Base-by-base conservation (phyloP, 1,284 basidiomycete genomes). In the Mycosarcoma maydis region DNA sequence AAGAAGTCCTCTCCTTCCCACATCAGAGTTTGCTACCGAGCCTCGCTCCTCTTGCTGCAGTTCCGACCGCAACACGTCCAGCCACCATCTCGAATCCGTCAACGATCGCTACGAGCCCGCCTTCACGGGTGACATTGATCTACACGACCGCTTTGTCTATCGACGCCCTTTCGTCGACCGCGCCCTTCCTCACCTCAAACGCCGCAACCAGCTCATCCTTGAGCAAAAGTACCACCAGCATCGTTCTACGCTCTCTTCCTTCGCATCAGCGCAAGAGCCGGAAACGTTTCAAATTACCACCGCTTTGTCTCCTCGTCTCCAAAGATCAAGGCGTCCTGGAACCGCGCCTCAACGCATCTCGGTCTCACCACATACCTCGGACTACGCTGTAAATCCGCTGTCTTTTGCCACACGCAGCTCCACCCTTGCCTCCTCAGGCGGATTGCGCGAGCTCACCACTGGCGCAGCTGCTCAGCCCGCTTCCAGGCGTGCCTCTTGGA, bases 161-260 rank as follows among this genome's bases (percentile, higher is more conserved):
- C 52, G 61, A 17, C 52, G 61, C 11, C 56, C 61, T 10, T 59
- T 59, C 58, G 30, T 70, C 14, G 60, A 70, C 16, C 51, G 55
- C 3, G 52, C 44, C 10, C 46, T 57, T n/a, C 27, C 47, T 3
- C 60, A 56, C 34, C 56, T 52, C 11, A 54, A 61, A 3, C 60
- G 61, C 9, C 47, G 67, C 20, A 66, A 57, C 20, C 67, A 70
- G 67, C 67, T 70, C 44, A 66, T 70, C 36, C 55, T 65, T 14
- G 67, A 70, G 32, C 61, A 70, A 47, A 70, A 70, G 39, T 47
- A 46, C 26, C 29, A 50, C 7, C 54, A 55, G 37, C 64, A 56
- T n/a, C 64, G 64, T 39, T 56, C 56, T 6, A 29, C 37, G 19
- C 49, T 44, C 44, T 66, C 64, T 1, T 41, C 46, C 14, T 30